Evolutionary conservation across 192 early-diverging fungal genomes (phyloP), one percentile per base, ranked within the genome.

Genomic region (Lobulomyces angularis): DNA sequence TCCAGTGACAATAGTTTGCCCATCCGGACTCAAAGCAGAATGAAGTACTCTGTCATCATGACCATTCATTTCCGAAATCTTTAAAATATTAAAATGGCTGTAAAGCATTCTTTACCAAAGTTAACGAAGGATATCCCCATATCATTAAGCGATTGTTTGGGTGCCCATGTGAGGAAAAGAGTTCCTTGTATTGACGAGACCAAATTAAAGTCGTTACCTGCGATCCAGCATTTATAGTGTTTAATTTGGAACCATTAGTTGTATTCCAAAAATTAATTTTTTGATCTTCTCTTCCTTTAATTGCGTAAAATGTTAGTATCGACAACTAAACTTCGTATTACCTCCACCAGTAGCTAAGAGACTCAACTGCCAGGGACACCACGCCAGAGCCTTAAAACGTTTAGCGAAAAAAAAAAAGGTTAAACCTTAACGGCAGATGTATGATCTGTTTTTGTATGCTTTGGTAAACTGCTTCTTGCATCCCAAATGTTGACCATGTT

Each of bases 281-380:
- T 24, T 52, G 37, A 44, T 74, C 71, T 21, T 58, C 50, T 5
- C 61, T 56, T 2, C 71, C n/a, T n/a, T n/a, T n/a, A n/a, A n/a
- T n/a, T n/a, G n/a, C n/a, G n/a, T n/a, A n/a, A n/a, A n/a, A n/a
- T n/a, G n/a, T n/a, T n/a, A n/a, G n/a, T n/a, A n/a, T n/a, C n/a
- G n/a, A n/a, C n/a, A n/a, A n/a, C n/a, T n/a, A n/a, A n/a, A n/a
- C n/a, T n/a, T n/a, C n/a, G n/a, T n/a, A n/a, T n/a, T n/a, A n/a
- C n/a, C 71, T 3, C 71, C 71, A 27, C 71, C 71, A n/a, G 69
- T 69, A 6, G 71, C 71, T 17, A 74, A 55, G 30, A 71, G 60
- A 30, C 65, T 74, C 14, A 71, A 52, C 42, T 88, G 82, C 86
- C 84, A 91, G 18, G 91, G 90, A 55, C 88, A 89, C 92, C 90